Base-by-base conservation (phyloP, 1,139 yeast species). In the Debaryomyces udenii region DNA sequence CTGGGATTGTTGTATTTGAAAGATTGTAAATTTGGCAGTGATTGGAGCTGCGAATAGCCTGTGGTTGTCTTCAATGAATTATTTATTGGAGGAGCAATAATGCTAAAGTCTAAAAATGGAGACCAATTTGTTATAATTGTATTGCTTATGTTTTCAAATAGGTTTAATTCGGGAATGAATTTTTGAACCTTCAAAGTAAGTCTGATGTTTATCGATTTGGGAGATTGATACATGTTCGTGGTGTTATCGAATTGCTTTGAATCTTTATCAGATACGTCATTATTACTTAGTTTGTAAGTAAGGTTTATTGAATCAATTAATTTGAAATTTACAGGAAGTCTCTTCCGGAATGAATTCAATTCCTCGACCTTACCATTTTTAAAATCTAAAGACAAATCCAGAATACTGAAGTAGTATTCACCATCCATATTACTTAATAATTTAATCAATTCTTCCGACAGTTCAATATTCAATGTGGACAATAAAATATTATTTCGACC, bases 91-190 rank as follows among this genome's bases (percentile, higher is more conserved):
- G 79, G 72, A 1, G 80, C 77, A 33, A 66, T 56, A 3, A 70
- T 60, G 40, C 73, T 76, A 50, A 83, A 80, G 48, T 83, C 89
- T 27, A 83, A 65, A 35, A 68, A 68, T 1, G 91, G 86, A 3
- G 77, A 65, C 83, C 90, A 81, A 37, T 67, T 66, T 0, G 88
- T 82, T 9, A 64, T 59, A n/a, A 83, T 72, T 6, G 53, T 44
- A 43, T 57, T 59, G 40, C 71, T 66, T 13, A 60, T 40, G 14
- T 50, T 47, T 6, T 40, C 43, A 35, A 35, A 54, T 3, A 30
- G 31, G 5, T 43, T 44, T 3, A 42, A 36, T 3, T 33, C 38
- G 0, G 40, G 41, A 27, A 48, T 40, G 28, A 30, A 43, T 34
- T 48, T 52, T 41, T 56, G 70, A 45, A 55, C 62, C 46, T 49